Base-by-base conservation (phyloP, 345 rosid genomes). In the rapeseed (Brassica napus) region DNA sequence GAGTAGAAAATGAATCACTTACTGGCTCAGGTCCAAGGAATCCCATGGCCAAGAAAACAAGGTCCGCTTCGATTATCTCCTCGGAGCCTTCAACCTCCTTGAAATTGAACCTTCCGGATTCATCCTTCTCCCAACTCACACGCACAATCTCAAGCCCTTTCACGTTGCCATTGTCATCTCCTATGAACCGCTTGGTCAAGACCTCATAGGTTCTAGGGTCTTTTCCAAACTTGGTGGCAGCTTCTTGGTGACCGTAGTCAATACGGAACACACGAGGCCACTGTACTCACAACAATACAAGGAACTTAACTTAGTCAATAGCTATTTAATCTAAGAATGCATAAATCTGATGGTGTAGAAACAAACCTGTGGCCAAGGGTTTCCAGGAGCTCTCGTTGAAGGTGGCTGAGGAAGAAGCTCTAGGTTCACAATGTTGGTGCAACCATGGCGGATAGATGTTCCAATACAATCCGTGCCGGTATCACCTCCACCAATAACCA, bases 281-380 rank as follows among this genome's bases (percentile, higher is more conserved):
- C 99, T 96, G 86, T 81, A 82, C 62, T 67, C 52, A 47, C 47
- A 64, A 64, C 6, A 18, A 60, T 28, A 79, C 21, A 73, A 63
- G 52, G 54, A 57, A 49, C 65, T 35, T 69, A 57, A 49, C 65
- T 35, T 69, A 34, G 16, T 34, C 30, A 61, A 4, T 24, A 32
- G 26, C 21, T 44, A 4, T 26, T 14, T 34, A 47, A 30, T 3
- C 37, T 8, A 67, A 2, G 21, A 52, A 65, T 72, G 54, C 42
- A 49, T 14, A 49, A 64, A 39, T 71, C 68, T 30, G 65, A 49
- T 10, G 54, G 21, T 6, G 39, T 16, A 52, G 70, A 62, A 31
- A 42, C 73, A 68, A 72, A 95, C 99, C 97, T 96, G 99, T 35
- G 99, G 99, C 99, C 99, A 96, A n/a, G 98, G 99, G 86, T 96